Evolutionary conservation across 495 filamentous ascomycete species (phyloP).

Genomic region (Neurospora terricola): DNA sequence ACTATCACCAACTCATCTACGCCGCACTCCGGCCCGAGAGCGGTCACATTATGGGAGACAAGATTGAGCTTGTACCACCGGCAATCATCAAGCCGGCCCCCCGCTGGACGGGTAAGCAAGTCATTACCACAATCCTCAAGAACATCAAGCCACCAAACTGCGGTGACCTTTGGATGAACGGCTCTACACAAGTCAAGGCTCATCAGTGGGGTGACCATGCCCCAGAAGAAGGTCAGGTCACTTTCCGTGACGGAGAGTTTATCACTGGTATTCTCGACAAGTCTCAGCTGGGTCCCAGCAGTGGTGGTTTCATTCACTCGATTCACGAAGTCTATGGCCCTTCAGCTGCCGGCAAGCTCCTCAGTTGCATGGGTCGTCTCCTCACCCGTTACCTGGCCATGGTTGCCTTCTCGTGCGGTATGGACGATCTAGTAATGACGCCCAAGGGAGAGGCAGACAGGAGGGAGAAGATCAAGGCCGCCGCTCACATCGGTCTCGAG

Average conservation of each 20-base stretch:
- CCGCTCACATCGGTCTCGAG: constrained; percentile 64
- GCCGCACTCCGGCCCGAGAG: constrained; percentile 81
- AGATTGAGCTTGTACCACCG: constrained; percentile 69
- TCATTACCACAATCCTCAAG: constrained; percentile 85
- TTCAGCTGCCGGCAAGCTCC: constrained; percentile 67
- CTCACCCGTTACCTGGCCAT: constrained; percentile 85
- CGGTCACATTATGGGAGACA: constrained; percentile 58
- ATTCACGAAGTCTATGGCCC: constrained; percentile 93
- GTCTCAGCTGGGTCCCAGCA: constrained; percentile 79
- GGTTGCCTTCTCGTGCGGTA: constrained; percentile 91
- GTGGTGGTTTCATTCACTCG: constrained; percentile 81
- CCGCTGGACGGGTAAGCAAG: constrained; percentile 96
- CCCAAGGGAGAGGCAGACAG: constrained; percentile 65
- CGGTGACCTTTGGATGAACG: constrained; percentile 67
- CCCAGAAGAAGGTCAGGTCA: constrained; percentile 61
- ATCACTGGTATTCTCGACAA: constrained; percentile 92
- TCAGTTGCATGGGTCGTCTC: constrained; percentile 82
- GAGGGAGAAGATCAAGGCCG: constrained; percentile 56
- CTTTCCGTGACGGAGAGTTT: constrained; percentile 79
- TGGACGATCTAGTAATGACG: constrained; percentile 89
- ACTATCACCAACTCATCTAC: constrained; percentile 89
- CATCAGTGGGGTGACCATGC: constrained; percentile 55
- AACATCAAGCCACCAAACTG: constrained; percentile 74
- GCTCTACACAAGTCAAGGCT: constrained; percentile 65
- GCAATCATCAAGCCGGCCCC: constrained; percentile 71